Percentiles rank a stretch among this genome's conserved stretches.
These are phyloP conservation scores for Fraxinus velutina DNA, from an alignment of 305 asterid species.

Conservation along the genomic window DNA sequence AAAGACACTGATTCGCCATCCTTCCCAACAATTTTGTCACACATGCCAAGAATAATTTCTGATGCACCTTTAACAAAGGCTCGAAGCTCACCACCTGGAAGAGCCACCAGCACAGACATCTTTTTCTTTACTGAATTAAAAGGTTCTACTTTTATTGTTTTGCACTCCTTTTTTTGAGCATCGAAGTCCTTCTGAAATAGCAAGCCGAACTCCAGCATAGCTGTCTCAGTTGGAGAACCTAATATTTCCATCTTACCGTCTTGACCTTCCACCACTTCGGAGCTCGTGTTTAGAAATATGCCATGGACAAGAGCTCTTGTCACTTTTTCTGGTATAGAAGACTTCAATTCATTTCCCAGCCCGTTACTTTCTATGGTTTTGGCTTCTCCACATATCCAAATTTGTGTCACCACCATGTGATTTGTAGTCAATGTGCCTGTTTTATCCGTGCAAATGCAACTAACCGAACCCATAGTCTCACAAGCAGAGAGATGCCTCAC, in stretches of 20 bases:
- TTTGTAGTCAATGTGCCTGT: conserved; percentile 84
- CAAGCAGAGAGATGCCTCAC: conserved; percentile 77
- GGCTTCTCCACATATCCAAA: conserved; percentile 63
- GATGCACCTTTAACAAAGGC: conserved; percentile 80
- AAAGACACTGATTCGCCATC: conserved; percentile 48
- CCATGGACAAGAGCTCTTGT: conserved; percentile 39
- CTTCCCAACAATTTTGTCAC: conserved; percentile 51
- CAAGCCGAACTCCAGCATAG: conserved; percentile 63
- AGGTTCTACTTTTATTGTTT: conserved; percentile 61
- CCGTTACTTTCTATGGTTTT: conserved; percentile 33
- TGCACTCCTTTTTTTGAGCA: conserved; percentile 29
- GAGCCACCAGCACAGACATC: conserved; percentile 67
- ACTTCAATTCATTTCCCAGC: conserved; percentile 26
- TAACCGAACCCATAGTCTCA: conserved; percentile 90
- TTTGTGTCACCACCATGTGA: conserved; percentile 64
- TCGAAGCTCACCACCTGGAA: conserved; percentile 40
- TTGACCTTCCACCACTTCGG: conserved; percentile 58
- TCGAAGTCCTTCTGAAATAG: conserved; percentile 38
- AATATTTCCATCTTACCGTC: conserved; percentile 49
- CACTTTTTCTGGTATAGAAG: conserved; percentile 37
- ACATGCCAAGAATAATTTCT: conserved; percentile 57
- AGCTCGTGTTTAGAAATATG: conserved; percentile 60
- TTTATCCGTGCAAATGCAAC: conserved; percentile 75
- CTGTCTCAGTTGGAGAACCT: conserved; percentile 85
- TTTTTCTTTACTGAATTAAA: conserved; percentile 74